Base-by-base conservation (phyloP, 1,284 basidiomycete genomes). In the Fomitopsis schrenkii region DNA sequence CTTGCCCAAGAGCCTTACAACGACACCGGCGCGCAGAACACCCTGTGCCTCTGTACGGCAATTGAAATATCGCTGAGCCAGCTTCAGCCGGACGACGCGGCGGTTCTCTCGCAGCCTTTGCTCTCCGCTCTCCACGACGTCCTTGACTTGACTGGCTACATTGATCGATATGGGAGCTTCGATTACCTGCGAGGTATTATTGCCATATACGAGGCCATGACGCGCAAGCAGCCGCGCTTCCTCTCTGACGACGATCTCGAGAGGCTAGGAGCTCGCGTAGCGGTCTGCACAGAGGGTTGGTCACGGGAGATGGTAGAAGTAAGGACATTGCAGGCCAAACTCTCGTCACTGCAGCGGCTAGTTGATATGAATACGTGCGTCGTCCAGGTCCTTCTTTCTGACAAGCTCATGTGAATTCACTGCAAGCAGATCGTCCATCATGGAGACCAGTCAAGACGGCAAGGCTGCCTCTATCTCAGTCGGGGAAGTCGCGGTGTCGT, bases 291-390 rank as follows among this genome's bases (percentile, higher is more conserved):
- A 1, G 35, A 54, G 19, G 15, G 19, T 19, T 54, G 52, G 52
- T 33, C 52, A 30, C 17, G 7, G 36, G n/a, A 19, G 10, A 12
- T 40, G n/a, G 52, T n/a, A 8, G 52, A 54, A 19, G 35, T 19
- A 8, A n/a, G 38, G 19, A 40, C 6, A 2, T 15, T 54, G n/a
- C 52, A n/a, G 19, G 35, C 35, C 5, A 54, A 17, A 5, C 0
- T 54, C 15, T 15, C 48, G n/a, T 15, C 15, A 15, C 14, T 76
- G 83, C 14, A 69, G 84, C 41, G 80, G 79, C 7, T 69, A 83
- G 53, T 50, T 15, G 28, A 50, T 15, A 50, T 2, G 28, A 33
- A n/a, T 19, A 19, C n/a, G 42, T 45, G 17, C 42, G 42, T 45
- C 42, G n/a, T 22, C n/a, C n/a, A n/a, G 4, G n/a, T n/a, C 10